Evolutionary conservation across 306 rosid species (phyloP), one percentile per base, ranked within the genome.

Genomic region (Sphenostylis stenocarpa): DNA sequence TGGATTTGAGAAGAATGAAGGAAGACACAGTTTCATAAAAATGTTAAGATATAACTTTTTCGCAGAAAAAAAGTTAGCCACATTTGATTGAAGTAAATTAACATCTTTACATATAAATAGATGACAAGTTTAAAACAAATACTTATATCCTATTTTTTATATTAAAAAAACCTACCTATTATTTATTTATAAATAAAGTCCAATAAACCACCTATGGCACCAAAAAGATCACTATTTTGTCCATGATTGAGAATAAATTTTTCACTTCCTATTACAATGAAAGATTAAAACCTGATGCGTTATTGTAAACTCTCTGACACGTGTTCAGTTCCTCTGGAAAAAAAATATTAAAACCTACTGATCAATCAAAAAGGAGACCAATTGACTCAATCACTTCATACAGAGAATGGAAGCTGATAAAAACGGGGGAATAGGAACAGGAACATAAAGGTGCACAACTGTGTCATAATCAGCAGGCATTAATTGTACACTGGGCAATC

Each of bases 401-500:
- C 5, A 53, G 31, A 53, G 14, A 9, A 29, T 10, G 2, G 21
- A 10, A 53, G 6, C 15, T 10, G 6, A 52, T 52, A 9, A 26
- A 8, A 21, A 21, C n/a, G n/a, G 7, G 31, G 61, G 21, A 55
- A 16, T 23, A 23, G 31, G 7, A 23, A 55, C 14, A 53, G 60
- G 29, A 53, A 53, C 21, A 21, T 53, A 52, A 52, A 10, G 16
- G 31, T 26, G 2, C 58, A 52, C 26, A 53, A 21, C 1, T 20
- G 4, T 53, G 61, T 53, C 31, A 52, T 52, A 9, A 23, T 21
- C 31, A 53, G 7, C 10, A 4, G 62, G 62, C 62, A 55, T 55
- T 55, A 55, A 31, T 55, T 23, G 62, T 23, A 82, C 75, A 63
- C 57, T 11, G 44, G 38, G 31, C 14, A 71, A 57, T 55, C 69